Evolutionary conservation across 805 yeast genomes (phyloP).

Genomic region (Isabelozyma pseudorhagii): DNA sequence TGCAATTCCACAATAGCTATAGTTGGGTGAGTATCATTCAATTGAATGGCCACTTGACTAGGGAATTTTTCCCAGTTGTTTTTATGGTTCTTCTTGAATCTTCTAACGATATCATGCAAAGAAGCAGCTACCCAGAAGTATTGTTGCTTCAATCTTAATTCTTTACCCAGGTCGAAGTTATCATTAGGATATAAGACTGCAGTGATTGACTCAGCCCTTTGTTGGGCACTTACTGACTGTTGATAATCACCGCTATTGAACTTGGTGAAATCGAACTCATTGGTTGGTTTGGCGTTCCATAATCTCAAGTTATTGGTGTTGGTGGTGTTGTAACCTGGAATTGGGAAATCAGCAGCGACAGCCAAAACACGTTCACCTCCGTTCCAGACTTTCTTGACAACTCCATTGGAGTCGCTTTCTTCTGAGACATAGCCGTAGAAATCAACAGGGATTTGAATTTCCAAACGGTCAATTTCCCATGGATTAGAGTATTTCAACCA

Average conservation of each 20-base stretch:
- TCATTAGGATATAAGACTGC: slow-evolving; percentile 94
- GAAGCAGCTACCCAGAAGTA: slow-evolving; percentile 97
- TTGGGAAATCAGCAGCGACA: slow-evolving; percentile 86
- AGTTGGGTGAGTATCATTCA: slow-evolving; percentile 94
- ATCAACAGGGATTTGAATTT: slow-evolving; percentile 85
- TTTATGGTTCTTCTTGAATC: slow-evolving; percentile 73
- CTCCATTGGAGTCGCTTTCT: slow-evolving; percentile 52
- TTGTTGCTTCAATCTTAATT: slow-evolving; percentile 88
- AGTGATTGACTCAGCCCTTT: slow-evolving; percentile 86
- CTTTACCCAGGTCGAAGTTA: slow-evolving; percentile 88
- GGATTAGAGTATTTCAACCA: slow-evolving; percentile 90
- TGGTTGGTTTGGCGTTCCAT: slow-evolving; percentile 88
- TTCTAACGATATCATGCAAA: slow-evolving; percentile 82
- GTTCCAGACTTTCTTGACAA: slow-evolving; percentile 64
- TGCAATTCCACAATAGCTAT: slow-evolving; percentile 86
- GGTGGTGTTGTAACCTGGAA: slow-evolving; percentile 81
- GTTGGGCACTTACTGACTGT: slow-evolving; percentile 80
- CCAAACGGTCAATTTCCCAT: slow-evolving; percentile 88
- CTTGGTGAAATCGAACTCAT: slow-evolving; percentile 86
- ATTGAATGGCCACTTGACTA: slow-evolving; percentile 84
- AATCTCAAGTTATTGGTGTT: slow-evolving; percentile 86
- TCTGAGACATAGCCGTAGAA: slow-evolving; percentile 80
- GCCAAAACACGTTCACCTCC: slow-evolving; percentile 91
- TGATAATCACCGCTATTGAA: slow-evolving; percentile 90
- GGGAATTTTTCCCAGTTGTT: slow-evolving; percentile 81